Base-by-base conservation (phyloP, 176 grass and related monocot genomes). In the Oryza officinalis region DNA sequence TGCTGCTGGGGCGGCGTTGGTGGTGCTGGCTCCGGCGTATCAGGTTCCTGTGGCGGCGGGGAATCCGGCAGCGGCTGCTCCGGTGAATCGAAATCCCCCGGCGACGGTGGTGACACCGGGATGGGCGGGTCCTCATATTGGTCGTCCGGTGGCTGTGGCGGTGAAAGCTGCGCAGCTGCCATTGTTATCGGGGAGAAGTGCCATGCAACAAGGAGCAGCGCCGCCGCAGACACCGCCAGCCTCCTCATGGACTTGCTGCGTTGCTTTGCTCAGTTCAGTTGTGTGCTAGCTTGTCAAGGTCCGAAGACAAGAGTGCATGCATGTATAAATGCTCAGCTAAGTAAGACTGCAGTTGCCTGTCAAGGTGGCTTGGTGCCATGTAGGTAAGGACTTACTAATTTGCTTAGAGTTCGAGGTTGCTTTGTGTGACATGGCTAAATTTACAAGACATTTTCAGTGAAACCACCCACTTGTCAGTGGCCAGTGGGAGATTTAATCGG, bases 381-480 rank as follows among this genome's bases (percentile, higher is more conserved):
- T 83, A 83, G 81, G 81, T 74, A 44, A 64, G 35, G 22, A 26
- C 5, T 40, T 14, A 13, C 5, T 71, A 46, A 10, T 63, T 79
- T 38, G 33, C 18, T 65, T 2, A 61, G 20, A 23, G 57, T 61
- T 25, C n/a, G 31, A 10, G 84, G n/a, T 27, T 75, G 69, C 78
- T 75, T 80, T 86, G 77, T 68, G 85, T 86, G 84, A 73, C 74
- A 71, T 26, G 75, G 27, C 57, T 78, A 78, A 2, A 44, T 75
- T 44, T 17, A 3, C 0, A 49, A 47, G 8, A 38, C 27, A 47
- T 41, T 41, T 10, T 72, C 17, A 8, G 35, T 65, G 37, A 45
- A 18, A 65, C 6, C 3, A 37, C 49, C n/a, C 22, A 5, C 5
- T 63, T 63, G 26, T 50, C 27, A 47, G 13, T 61, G 27, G 28